Evolutionary conservation across 2,329 filamentous ascomycete genomes (phyloP), one percentile per base, ranked within the genome.

Genomic region (Fonsecaea pugnacius): DNA sequence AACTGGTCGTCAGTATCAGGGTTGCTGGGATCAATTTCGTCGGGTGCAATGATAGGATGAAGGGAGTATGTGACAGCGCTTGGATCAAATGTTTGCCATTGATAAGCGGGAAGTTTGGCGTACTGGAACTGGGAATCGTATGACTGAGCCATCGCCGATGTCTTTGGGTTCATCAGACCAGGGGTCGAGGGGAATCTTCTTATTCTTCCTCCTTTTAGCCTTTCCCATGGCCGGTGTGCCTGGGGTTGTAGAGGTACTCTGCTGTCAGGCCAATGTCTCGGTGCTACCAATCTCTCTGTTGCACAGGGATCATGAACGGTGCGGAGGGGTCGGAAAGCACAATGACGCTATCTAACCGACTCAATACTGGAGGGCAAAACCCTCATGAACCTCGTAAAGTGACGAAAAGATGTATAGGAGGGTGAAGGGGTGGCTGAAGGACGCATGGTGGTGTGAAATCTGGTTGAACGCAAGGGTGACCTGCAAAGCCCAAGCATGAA

Each of bases 11-110:
- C 66, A 71, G 69, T 59, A 64, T 53, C 65, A 18, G 40, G 61
- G 24, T 65, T 64, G 63, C 43, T 63, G 62, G 64, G 64, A 40
- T 63, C 52, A 14, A 66, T 56, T 60, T 50, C 55, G 36, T 66
- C 64, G 38, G 59, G 57, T 62, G 68, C 64, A 58, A 69, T 63
- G 16, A 70, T 67, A 65, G 68, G 68, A 78, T 73, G 71, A 75
- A 73, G 71, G 77, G 74, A 69, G 70, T 74, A 70, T 73, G 74
- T 67, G 73, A 78, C 67, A 68, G 77, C 77, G 67, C 73, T 68
- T 72, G 66, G 74, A 72, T 80, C 77, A 73, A 77, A 74, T 60
- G 72, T 74, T 70, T 79, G 77, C 73, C 80, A 81, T 69, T 76
- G 67, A 73, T 75, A 80, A 62, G 69, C 67, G 72, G 78, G 74